Evolutionary conservation across 2,329 filamentous ascomycete genomes (phyloP).

Genomic region (Paecilomyces sp.): DNA sequence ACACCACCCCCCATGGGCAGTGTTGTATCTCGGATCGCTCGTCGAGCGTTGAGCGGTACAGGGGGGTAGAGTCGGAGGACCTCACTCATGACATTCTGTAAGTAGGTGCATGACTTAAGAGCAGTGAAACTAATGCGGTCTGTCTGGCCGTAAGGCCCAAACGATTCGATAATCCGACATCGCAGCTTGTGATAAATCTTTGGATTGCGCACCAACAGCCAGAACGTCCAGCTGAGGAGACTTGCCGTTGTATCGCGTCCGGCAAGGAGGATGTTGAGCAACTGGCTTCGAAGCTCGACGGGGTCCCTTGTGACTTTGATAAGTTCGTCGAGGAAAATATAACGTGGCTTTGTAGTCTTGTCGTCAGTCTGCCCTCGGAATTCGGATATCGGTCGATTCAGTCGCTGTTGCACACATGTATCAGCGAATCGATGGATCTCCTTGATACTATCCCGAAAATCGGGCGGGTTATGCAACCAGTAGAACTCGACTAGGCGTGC

Average conservation of each 20-base stretch:
- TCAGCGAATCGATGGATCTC: too few relatives aligned
- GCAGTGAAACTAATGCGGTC: too few relatives aligned
- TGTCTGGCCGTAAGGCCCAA: too few relatives aligned
- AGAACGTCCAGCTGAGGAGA: conserved; percentile 14
- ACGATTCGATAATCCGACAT: too few relatives aligned
- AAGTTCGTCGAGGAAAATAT: conserved; percentile 54
- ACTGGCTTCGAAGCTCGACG: conserved; percentile 43
- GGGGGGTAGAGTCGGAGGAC: conserved; percentile 50
- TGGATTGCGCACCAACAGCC: neutral
- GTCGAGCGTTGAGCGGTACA: conserved; percentile 38
- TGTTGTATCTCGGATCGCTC: conserved; percentile 24
- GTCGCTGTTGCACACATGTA: too few relatives aligned
- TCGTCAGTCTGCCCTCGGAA: too few relatives aligned
- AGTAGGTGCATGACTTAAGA: conserved; percentile 10
- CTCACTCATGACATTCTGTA: conserved; percentile 32
- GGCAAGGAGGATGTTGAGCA: conserved; percentile 31
- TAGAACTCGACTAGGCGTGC: too few relatives aligned
- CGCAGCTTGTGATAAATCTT: neutral
- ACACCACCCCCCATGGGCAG: conserved; percentile 6
- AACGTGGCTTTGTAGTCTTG: conserved; percentile 14
- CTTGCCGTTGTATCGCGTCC: conserved; percentile 32
- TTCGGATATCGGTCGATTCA: too few relatives aligned
- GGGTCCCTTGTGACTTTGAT: conserved; percentile 41
- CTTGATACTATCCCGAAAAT: too few relatives aligned
- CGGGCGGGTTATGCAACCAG: too few relatives aligned